A percentile compares a stretch with the other conserved stretches of the same genome.
phyloP scores from a whole-genome alignment of 2,329 filamentous ascomycete species.

The Colletotrichum cordylinicola region DNA sequence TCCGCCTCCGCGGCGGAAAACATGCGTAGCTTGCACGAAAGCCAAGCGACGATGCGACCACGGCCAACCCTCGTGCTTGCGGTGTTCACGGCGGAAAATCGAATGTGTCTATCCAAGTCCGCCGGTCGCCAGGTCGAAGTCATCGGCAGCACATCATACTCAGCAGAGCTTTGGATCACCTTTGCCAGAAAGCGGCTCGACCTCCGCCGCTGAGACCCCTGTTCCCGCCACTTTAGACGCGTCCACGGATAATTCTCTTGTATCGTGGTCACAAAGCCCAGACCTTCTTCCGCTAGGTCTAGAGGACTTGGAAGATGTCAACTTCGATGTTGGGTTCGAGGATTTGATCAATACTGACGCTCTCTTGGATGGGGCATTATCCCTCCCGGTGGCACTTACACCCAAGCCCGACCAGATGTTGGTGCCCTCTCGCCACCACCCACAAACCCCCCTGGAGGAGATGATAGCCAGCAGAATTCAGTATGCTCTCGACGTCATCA shows the following conservation, averaged over 20 bases:
- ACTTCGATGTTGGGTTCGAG: neutral
- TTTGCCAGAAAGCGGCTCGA: neutral
- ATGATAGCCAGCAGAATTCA: conserved; percentile 37
- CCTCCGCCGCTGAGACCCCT: neutral
- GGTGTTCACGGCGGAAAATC: conserved; percentile 55
- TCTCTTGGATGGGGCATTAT: conserved; percentile 9
- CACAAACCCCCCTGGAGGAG: conserved; percentile 27
- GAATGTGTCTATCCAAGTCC: conserved; percentile 49
- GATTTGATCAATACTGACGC: neutral
- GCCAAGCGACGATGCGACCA: conserved; percentile 64
- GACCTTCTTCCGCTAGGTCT: neutral
- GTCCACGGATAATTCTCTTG: neutral
- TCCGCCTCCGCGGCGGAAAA: conserved; percentile 57
- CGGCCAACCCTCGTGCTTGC: conserved; percentile 53
- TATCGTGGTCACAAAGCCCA: neutral
- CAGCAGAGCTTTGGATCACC: neutral
- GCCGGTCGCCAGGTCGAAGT: neutral
- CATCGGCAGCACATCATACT: neutral
- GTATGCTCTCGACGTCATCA: conserved; percentile 57
- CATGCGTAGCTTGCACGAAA: conserved; percentile 61
- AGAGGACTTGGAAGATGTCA: neutral
- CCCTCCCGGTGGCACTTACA: conserved; percentile 19
- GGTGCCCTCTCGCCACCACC: neutral
- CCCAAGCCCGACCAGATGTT: conserved; percentile 8
- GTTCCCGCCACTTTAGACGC: neutral